Percentiles rank a stretch among this genome's conserved stretches.
phyloP scores from a whole-genome alignment of 2,329 filamentous ascomycete genomes.

The Zymoseptoria passerinii region DNA sequence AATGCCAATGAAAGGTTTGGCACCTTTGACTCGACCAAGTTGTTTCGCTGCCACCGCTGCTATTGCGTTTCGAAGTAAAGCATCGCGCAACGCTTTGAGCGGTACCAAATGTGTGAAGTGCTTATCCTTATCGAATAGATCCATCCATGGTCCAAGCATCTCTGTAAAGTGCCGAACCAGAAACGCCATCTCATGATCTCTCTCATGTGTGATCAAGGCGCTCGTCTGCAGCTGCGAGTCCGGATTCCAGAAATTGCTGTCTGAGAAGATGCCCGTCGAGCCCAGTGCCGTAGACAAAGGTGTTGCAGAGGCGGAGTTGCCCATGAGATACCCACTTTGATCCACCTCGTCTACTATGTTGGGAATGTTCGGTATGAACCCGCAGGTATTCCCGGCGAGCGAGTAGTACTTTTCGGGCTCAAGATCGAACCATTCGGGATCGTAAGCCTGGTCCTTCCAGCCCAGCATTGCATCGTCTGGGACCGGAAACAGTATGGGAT shows the following conservation, averaged over 20 bases:
- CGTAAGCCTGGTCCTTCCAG: conserved; percentile 20
- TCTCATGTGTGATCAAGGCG: conserved; percentile 27
- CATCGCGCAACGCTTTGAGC: conserved; percentile 45
- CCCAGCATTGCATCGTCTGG: conserved; percentile 14
- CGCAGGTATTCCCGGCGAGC: conserved; percentile 25
- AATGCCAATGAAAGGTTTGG: conserved; percentile 43
- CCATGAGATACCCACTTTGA: conserved; percentile 16
- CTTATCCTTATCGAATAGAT: conserved; percentile 47
- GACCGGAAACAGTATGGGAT: conserved; percentile 11
- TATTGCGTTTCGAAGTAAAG: conserved; percentile 46
- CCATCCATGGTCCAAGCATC: conserved; percentile 53
- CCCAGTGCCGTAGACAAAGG: conserved; percentile 15
- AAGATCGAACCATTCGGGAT: conserved; percentile 27
- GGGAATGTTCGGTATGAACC: conserved; percentile 26
- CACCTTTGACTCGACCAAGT: conserved; percentile 46
- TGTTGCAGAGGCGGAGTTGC: conserved; percentile 15
- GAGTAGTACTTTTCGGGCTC: conserved; percentile 25
- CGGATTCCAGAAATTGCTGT: conserved; percentile 23
- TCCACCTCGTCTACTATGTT: conserved; percentile 29
- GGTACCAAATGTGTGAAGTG: conserved; percentile 55
- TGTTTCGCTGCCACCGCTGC: conserved; percentile 57
- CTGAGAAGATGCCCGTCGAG: conserved; percentile 14
- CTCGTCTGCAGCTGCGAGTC: conserved; percentile 27
- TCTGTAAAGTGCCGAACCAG: conserved; percentile 54
- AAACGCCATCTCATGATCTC: conserved; percentile 52